phyloP scores from a whole-genome alignment of 768 basidiomycete species.

The Tricholoma furcatifolium region DNA sequence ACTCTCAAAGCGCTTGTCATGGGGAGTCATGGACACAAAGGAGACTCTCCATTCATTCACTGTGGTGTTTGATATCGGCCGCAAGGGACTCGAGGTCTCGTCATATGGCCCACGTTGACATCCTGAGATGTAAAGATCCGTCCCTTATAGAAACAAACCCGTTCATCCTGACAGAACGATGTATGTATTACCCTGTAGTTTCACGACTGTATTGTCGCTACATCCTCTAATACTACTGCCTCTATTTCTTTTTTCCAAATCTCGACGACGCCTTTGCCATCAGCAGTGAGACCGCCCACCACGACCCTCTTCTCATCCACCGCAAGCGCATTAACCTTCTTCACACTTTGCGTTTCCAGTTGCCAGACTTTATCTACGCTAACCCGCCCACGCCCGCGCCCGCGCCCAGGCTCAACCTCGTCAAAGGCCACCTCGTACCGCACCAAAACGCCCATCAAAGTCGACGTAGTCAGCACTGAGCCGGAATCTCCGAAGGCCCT shows the following conservation, averaged over 20 bases:
- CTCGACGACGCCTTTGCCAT: slow-evolving; percentile 63
- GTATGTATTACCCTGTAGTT: too few relatives aligned
- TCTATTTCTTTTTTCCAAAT: slow-evolving; percentile 45
- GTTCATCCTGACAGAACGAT: too few relatives aligned
- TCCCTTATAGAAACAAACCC: too few relatives aligned
- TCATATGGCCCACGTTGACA: too few relatives aligned
- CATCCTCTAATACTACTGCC: neutral
- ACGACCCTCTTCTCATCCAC: slow-evolving; percentile 46
- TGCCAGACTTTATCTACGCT: slow-evolving; percentile 47
- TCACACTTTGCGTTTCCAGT: slow-evolving; percentile 37
- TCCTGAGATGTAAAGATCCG: too few relatives aligned
- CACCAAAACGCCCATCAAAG: slow-evolving; percentile 57
- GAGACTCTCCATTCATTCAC: too few relatives aligned
- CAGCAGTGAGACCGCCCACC: slow-evolving; percentile 60
- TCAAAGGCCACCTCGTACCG: slow-evolving; percentile 46
- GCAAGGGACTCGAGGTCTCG: too few relatives aligned
- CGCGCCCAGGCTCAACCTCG: slow-evolving; percentile 28
- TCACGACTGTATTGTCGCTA: too few relatives aligned
- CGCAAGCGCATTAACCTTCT: slow-evolving; percentile 68
- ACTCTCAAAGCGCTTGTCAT: too few relatives aligned
- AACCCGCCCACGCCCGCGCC: too few relatives aligned
- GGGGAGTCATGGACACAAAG: too few relatives aligned
- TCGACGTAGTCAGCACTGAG: slow-evolving; percentile 52
- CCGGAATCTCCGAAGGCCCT: slow-evolving; percentile 52
- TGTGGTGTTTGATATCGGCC: too few relatives aligned